A percentile compares a stretch with the other conserved stretches of the same genome.
These are phyloP conservation scores for Arthroderma sp. DNA, from an alignment of 2,329 filamentous ascomycete genomes.

Conservation along the genomic window DNA sequence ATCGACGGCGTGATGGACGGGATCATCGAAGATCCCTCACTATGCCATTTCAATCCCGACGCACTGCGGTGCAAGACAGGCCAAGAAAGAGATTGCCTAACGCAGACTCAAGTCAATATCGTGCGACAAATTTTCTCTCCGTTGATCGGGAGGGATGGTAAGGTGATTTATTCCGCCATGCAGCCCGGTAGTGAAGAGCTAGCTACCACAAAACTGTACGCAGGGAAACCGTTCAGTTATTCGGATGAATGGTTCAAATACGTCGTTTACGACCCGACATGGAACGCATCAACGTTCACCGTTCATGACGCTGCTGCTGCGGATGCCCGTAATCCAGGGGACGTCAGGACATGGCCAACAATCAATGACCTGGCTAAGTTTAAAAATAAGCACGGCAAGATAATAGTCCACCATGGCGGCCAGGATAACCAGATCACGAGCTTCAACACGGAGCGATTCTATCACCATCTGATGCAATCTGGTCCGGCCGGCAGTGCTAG, in stretches of 20 bases:
- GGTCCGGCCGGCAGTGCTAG: slow-evolving; percentile 10
- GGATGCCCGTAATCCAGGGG: slow-evolving; percentile 27
- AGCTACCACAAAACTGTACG: slow-evolving; percentile 18
- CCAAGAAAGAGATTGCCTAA: neutral
- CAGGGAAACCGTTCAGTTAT: slow-evolving; percentile 22
- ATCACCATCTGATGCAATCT: slow-evolving; percentile 23
- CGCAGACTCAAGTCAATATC: neutral
- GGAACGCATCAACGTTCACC: slow-evolving; percentile 20
- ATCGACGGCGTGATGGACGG: neutral
- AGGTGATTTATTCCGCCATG: slow-evolving; percentile 15
- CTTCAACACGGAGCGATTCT: neutral
- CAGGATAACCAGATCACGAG: neutral
- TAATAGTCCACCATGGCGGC: neutral
- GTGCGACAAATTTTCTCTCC: neutral
- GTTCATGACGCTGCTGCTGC: slow-evolving; percentile 16
- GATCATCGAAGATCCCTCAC: neutral
- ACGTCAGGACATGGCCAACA: slow-evolving; percentile 33
- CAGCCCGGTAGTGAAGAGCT: slow-evolving; percentile 13
- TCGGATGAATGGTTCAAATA: slow-evolving; percentile 23
- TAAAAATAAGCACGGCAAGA: neutral
- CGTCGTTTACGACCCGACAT: slow-evolving; percentile 25
- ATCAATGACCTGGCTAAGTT: slow-evolving; percentile 10
- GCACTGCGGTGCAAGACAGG: neutral
- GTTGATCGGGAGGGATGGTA: slow-evolving; percentile 8
- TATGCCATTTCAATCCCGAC: slow-evolving; percentile 1